phyloP scores from a whole-genome alignment of 768 basidiomycete species.

The Psilocybe cyanescens region DNA sequence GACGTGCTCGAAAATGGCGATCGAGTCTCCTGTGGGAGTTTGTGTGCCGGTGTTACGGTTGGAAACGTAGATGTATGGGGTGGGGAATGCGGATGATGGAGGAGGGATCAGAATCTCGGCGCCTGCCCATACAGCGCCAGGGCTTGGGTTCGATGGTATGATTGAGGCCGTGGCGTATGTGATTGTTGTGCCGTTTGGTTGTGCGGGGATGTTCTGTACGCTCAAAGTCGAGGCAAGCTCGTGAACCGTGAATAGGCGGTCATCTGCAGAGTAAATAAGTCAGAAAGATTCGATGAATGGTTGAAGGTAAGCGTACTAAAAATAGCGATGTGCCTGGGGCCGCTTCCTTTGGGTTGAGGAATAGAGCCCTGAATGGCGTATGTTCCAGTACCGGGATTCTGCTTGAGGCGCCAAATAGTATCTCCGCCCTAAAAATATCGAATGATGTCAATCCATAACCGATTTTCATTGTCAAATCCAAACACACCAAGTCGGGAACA shows the following conservation, averaged over 20 bases:
- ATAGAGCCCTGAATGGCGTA: slow-evolving; percentile 66
- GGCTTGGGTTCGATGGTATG: slow-evolving; percentile 40
- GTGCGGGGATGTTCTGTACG: slow-evolving; percentile 57
- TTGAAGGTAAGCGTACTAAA: slow-evolving; percentile 38
- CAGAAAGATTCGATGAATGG: neutral
- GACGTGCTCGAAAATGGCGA: slow-evolving; percentile 61
- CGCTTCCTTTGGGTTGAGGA: slow-evolving; percentile 62
- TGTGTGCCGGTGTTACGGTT: slow-evolving; percentile 60
- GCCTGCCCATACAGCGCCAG: slow-evolving; percentile 46
- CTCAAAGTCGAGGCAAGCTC: slow-evolving; percentile 61
- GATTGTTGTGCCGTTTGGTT: slow-evolving; percentile 52
- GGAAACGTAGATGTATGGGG: slow-evolving; percentile 64
- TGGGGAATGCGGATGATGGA: slow-evolving; percentile 47
- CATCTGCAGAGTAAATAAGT: slow-evolving; percentile 32
- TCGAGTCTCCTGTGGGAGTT: slow-evolving; percentile 60
- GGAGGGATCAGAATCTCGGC: slow-evolving; percentile 68
- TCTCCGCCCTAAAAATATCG: slow-evolving; percentile 56
- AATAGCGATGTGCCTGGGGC: slow-evolving; percentile 52
- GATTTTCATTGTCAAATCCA: neutral
- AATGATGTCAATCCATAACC: neutral
- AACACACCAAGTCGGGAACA: slow-evolving; percentile 64
- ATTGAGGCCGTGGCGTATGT: slow-evolving; percentile 55
- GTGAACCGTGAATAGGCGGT: slow-evolving; percentile 56
- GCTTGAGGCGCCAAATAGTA: slow-evolving; percentile 67
- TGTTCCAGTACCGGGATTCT: slow-evolving; percentile 40